Evolutionary conservation across 305 asterid genomes (phyloP), one percentile per base, ranked within the genome.

Genomic region (Ajuga reptans): DNA sequence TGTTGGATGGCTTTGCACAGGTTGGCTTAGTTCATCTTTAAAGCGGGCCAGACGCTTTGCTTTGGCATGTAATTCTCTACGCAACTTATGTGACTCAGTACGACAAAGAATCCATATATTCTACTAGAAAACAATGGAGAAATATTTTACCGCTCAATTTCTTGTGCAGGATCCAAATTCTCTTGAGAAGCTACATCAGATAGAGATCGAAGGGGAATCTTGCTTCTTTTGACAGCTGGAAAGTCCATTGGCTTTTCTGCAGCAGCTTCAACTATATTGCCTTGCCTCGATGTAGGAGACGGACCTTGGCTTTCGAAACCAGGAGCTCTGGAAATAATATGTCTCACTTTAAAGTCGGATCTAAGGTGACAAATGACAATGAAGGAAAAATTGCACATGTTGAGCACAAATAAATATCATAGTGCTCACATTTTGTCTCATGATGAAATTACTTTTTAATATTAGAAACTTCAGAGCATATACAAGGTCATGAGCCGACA

Each of bases 11-110:
- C 75, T 82, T 68, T 72, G 83, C 18, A 37, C 82, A 16, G 85
- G 87, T 64, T 76, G 82, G 72, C 76, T 83, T 54, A 89, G 81
- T 76, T 89, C 97, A 79, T 87, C 87, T 81, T 82, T 91, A 73
- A 94, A 94, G 72, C 99, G 96, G 73, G 89, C 89, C 64, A 94
- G 72, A 53, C 99, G 95, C 80, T 91, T 91, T 73, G 95, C 96
- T 82, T 89, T 94, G 81, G 96, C 96, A 45, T 80, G 82, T 71
- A 82, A 58, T 83, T 94, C 99, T 81, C 99, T 94, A 81, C 33
- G 50, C 59, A 76, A 54, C 6, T 70, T 46, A 77, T 29, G 66
- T 41, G 62, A 51, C 65, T 69, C 57, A 82, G 72, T 15, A 67
- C 59, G 39, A 72, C 31, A n/a, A 67, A 14, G 45, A 64, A 68